Evolutionary conservation across 108 stramenopile species (phyloP).

Genomic region (Skeletonema grethae): DNA sequence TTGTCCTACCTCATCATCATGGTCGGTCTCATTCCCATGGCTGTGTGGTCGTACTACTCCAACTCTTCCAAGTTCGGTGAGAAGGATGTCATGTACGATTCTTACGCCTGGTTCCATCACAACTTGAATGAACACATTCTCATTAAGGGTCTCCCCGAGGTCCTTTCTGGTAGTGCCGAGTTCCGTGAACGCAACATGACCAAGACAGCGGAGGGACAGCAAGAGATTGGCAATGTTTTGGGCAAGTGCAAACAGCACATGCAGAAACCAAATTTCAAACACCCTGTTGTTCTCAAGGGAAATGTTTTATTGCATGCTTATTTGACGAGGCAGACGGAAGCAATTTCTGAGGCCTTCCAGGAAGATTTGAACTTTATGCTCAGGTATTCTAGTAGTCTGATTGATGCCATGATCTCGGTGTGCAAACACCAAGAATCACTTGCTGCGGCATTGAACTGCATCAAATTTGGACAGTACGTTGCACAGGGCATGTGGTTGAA

Average conservation of each 20-base stretch:
- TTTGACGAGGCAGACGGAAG: conserved; percentile 69
- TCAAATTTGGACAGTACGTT: conserved; percentile 91
- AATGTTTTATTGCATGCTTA: conserved; percentile 96
- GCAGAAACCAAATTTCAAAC: conserved; percentile 92
- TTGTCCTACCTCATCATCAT: conserved; percentile 94
- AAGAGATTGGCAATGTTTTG: conserved; percentile 59
- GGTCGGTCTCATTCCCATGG: conserved; percentile 94
- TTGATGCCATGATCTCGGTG: conserved; percentile 97
- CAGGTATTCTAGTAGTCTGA: conserved; percentile 68
- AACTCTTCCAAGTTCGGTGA: conserved; percentile 95
- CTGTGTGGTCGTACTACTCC: conserved; percentile 93
- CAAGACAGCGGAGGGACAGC: conserved; percentile 62
- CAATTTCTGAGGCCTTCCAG: conserved; percentile 34
- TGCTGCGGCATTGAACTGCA: conserved; percentile 82
- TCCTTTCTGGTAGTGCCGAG: conserved; percentile 87
- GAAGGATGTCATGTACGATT: conserved; percentile 98
- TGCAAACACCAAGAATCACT: conserved; percentile 89
- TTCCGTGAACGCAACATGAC: conserved; percentile 85
- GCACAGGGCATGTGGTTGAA: conserved; percentile 93
- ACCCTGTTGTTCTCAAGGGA: conserved; percentile 89
- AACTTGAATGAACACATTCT: conserved; percentile 78
- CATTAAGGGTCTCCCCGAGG: conserved; percentile 81
- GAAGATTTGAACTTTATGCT: conserved; percentile 92
- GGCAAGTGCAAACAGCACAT: conserved; percentile 63
- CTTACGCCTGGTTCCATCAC: conserved; percentile 94